Evolutionary conservation across 2,329 filamentous ascomycete species (phyloP).

Genomic region (Talaromyces pinophilus): DNA sequence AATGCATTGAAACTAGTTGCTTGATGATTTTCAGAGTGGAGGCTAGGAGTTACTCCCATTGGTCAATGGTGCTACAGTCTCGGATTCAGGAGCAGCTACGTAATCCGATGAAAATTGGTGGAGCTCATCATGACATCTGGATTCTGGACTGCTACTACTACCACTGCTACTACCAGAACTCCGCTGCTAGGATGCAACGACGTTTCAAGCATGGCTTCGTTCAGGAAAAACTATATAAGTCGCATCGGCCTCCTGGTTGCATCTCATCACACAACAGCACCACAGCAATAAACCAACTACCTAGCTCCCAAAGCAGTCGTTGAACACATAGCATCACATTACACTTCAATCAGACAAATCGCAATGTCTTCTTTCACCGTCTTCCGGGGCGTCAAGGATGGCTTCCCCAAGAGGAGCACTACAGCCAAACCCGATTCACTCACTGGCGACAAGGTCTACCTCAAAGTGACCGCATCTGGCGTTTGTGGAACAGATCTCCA

Average conservation of each 20-base stretch:
- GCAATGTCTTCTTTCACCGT: conserved; percentile 16
- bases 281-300: neutral
- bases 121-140: neutral
- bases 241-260: neutral
- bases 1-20: neutral
- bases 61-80: neutral
- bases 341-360: neutral
- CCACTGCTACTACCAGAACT: neutral
- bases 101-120: neutral
- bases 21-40: neutral
- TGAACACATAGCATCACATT: neutral
- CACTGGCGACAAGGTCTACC: conserved; percentile 23
- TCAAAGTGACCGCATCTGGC: conserved; percentile 29
- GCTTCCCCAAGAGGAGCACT: conserved; percentile 11
- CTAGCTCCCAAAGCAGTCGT: neutral
- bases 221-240: conserved; percentile 5
- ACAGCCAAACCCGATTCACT: conserved; percentile 10
- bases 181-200: neutral
- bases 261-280: neutral
- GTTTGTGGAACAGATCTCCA: conserved; percentile 31
- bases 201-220: neutral
- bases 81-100: neutral
- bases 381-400: conserved; percentile 8
- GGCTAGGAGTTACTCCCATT: conserved; percentile 5
- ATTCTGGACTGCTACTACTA: neutral